Evolutionary conservation across 2,329 filamentous ascomycete species (phyloP), one percentile per base, ranked within the genome.

Genomic region (Purpureocillium lavendulum): DNA sequence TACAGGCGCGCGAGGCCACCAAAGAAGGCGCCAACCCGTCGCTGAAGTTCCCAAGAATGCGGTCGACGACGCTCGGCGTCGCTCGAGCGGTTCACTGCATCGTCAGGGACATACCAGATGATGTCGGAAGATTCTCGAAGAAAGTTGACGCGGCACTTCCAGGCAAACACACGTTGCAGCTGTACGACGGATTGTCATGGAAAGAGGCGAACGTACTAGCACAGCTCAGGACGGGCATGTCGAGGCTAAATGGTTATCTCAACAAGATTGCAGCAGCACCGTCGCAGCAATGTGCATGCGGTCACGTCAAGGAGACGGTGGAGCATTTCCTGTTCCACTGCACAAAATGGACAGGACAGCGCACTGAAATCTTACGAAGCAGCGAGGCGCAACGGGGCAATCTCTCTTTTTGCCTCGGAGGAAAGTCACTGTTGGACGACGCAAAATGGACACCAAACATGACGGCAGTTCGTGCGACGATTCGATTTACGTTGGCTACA

Each of bases 401-500:
- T 16, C 28, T 45, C 6, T 45, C 41, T 17, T 48, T 48, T 36
- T 48, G 38, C 36, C 38, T 45, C 7, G 44, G 45, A 44, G 45
- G 49, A 40, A 57, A 53, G 32, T 50, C 37, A 37, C 42, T 21
- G 28, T 40, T 33, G 38, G 45, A 48, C 40, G 38, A 49, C 35
- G 42, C 45, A 36, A 46, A 48, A 21, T 59, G 49, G 55, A 50
- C 36, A 35, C 55, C 51, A 43, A 50, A 58, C 39, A 45, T 57
- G 38, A 43, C 51, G 42, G 49, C 50, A 40, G 51, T 57, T 33
- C 49, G 45, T 32, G 49, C 50, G 35, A 52, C 47, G 35, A 53
- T 60, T 49, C 47, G 44, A 38, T 57, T 58, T 47, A 45, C 52
- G n/a, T 52, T 56, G 38, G 48, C 45, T 33, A 57, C 41, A 49